A percentile compares a stretch with the other conserved stretches of the same genome.
Evolutionary conservation across 2,329 filamentous ascomycete genomes (phyloP).

Genomic region (Exophiala dermatitidis): DNA sequence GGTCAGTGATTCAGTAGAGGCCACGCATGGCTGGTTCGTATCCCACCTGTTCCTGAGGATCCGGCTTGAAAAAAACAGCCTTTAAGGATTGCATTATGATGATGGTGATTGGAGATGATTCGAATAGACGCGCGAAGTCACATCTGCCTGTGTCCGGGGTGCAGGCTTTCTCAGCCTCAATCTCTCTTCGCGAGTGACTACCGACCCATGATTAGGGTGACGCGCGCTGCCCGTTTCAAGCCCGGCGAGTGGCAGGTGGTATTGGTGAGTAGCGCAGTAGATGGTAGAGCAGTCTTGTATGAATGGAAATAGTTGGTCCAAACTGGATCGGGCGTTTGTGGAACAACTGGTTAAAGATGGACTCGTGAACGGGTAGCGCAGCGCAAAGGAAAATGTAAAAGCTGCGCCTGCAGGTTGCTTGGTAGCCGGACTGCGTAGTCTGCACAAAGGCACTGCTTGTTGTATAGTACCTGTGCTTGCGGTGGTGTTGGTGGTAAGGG

Average conservation of each 20-base stretch:
- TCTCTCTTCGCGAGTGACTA: background rate
- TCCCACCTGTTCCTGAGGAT: slow-evolving; percentile 82
- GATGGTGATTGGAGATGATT: background rate
- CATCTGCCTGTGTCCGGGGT: background rate
- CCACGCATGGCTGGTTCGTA: background rate
- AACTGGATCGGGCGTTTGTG: slow-evolving; percentile 4
- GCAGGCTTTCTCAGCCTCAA: background rate
- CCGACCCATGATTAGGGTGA: slow-evolving; percentile 5
- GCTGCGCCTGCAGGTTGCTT: no score
- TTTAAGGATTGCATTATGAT: slow-evolving; percentile 74
- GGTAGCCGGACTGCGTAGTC: no score
- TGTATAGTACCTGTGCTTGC: no score
- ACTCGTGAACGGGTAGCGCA: background rate
- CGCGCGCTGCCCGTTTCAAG: background rate
- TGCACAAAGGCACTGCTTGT: no score
- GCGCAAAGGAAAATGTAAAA: no score
- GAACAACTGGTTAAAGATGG: slow-evolving; percentile 13
- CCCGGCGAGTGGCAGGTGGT: background rate
- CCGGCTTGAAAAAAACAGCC: slow-evolving; percentile 81
- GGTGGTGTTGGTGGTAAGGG: no score
- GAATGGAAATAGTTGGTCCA: background rate
- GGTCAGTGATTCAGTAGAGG: background rate
- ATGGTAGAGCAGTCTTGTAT: background rate
- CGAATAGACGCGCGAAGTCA: background rate
- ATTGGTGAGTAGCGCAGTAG: background rate